These are phyloP conservation scores for Beauveria varroae DNA, from an alignment of 2,329 filamentous ascomycete genomes.

Conservation along the genomic window DNA sequence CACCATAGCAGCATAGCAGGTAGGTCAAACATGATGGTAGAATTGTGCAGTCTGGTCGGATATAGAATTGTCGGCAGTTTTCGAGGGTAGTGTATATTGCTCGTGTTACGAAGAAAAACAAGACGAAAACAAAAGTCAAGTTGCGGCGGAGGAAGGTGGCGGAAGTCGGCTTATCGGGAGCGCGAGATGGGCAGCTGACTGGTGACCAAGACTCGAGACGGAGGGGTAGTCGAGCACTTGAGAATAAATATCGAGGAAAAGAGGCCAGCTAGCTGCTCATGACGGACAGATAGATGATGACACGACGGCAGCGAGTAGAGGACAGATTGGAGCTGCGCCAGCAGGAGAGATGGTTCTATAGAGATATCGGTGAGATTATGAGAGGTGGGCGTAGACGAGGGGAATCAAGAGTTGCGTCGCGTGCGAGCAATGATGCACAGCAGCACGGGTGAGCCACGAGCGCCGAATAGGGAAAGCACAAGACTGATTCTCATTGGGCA, in stretches of 20 bases:
- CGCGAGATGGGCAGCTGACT: conserved; percentile 4
- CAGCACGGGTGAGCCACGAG: not conserved
- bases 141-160: not conserved
- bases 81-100: not conserved
- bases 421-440: conserved; percentile 1
- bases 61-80: not conserved
- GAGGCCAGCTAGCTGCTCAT: conserved; percentile 1
- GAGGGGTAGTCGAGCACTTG: not conserved
- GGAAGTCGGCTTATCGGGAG: not conserved
- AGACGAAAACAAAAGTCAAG: not conserved
- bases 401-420: not conserved
- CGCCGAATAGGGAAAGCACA: conserved; percentile 3
- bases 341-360: not conserved
- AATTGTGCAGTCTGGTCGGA: not conserved
- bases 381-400: not conserved
- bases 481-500: not conserved
- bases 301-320: not conserved
- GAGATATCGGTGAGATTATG: not conserved
- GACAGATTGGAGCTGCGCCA: not conserved
- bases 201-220: not conserved
- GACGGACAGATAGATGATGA: not conserved
- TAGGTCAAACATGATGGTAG: conserved; percentile 62
- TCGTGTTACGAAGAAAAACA: not conserved
- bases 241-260: not conserved
- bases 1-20: conserved; percentile 72